These are phyloP conservation scores for Hydnum rufescens DNA, from an alignment of 768 basidiomycete genomes.

Conservation along the genomic window DNA sequence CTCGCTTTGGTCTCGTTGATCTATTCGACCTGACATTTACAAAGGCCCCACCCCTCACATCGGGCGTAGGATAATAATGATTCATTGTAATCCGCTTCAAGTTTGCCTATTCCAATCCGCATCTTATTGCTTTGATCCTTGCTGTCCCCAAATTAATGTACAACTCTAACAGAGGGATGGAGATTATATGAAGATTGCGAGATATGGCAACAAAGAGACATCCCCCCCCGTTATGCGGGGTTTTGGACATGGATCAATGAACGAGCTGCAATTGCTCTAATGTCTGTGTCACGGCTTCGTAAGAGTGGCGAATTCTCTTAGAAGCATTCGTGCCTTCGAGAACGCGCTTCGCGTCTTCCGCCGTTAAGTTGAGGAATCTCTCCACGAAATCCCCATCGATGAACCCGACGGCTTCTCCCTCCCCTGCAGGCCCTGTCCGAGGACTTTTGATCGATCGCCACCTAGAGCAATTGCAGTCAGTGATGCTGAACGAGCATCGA, in stretches of 20 bases:
- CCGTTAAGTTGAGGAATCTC: conserved; percentile 28
- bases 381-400: conserved; percentile 80
- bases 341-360: conserved; percentile 26
- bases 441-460: too few relatives aligned
- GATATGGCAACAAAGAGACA: too few relatives aligned
- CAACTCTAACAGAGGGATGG: too few relatives aligned
- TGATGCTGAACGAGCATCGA: too few relatives aligned
- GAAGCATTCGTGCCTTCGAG: conserved; percentile 28
- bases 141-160: too few relatives aligned
- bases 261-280: conserved; percentile 26
- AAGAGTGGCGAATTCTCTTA: conserved; percentile 41
- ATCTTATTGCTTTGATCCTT: too few relatives aligned
- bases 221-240: not conserved
- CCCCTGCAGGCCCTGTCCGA: conserved; percentile 39
- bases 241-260: conserved; percentile 16
- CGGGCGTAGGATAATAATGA: not conserved
- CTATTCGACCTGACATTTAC: not conserved
- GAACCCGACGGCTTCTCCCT: conserved; percentile 46
- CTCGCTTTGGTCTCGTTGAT: not conserved
- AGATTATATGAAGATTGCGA: too few relatives aligned
- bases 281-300: conserved; percentile 22
- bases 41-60: not conserved
- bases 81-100: too few relatives aligned
- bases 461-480: conserved; percentile 20
- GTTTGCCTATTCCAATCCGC: too few relatives aligned